These are phyloP conservation scores for Trametes sanguinea DNA, from an alignment of 768 basidiomycete species.

Conservation along the genomic window DNA sequence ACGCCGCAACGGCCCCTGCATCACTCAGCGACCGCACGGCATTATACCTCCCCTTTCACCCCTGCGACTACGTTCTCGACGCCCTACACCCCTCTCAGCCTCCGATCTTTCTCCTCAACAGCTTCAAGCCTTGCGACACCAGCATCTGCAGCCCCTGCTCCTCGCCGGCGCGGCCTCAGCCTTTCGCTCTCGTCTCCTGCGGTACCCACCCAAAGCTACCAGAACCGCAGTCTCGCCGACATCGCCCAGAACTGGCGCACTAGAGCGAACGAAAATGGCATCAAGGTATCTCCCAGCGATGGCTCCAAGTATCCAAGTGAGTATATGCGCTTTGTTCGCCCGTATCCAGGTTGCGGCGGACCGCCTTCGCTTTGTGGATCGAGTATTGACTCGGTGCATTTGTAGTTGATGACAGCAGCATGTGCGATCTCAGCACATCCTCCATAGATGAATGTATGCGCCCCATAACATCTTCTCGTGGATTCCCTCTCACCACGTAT, in stretches of 20 bases:
- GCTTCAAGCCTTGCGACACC: slow-evolving; percentile 61
- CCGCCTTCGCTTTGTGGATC: slow-evolving; percentile 2
- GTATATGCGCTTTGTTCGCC: slow-evolving; percentile 13
- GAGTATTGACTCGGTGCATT: background rate
- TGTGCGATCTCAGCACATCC: slow-evolving; percentile 22
- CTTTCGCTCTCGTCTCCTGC: slow-evolving; percentile 47
- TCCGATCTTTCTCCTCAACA: slow-evolving; percentile 60
- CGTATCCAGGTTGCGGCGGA: background rate
- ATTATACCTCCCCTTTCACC: slow-evolving; percentile 60
- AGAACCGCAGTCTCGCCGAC: slow-evolving; percentile 55
- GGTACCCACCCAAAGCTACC: slow-evolving; percentile 32
- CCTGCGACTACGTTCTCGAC: slow-evolving; percentile 53
- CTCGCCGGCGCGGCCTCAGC: slow-evolving; percentile 41
- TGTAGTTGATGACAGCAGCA: slow-evolving; percentile 23
- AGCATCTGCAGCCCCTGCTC: slow-evolving; percentile 42
- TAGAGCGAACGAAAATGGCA: slow-evolving; percentile 70
- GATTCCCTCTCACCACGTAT: slow-evolving; percentile 24
- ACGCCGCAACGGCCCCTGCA: slow-evolving; percentile 62
- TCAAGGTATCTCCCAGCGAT: slow-evolving; percentile 60
- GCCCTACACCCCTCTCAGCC: slow-evolving; percentile 70
- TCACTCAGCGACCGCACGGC: slow-evolving; percentile 32
- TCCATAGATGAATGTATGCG: slow-evolving; percentile 26
- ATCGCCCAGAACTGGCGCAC: slow-evolving; percentile 72
- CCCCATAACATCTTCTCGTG: background rate
- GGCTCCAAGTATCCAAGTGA: slow-evolving; percentile 40